These are phyloP conservation scores for Inga laurina DNA, from an alignment of 306 rosid genomes.

Conservation along the genomic window DNA sequence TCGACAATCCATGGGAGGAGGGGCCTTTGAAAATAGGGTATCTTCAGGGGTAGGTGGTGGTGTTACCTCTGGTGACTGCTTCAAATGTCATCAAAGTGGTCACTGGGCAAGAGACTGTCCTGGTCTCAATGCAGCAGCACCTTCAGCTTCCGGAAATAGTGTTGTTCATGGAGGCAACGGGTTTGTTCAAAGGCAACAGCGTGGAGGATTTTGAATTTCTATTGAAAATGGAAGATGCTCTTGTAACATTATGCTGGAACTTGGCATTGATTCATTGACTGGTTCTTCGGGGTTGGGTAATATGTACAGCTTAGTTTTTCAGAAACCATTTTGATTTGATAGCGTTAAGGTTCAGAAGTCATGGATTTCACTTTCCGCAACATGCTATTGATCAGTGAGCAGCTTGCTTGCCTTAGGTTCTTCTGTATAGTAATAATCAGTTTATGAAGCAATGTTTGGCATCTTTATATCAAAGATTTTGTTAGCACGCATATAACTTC, in stretches of 20 bases:
- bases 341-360: too few relatives aligned
- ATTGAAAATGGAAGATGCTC: neutral
- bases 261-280: too few relatives aligned
- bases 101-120: constrained; percentile 93
- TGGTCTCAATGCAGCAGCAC: constrained; percentile 35
- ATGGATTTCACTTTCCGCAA: neutral
- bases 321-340: neutral
- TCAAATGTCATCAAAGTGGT: constrained; percentile 79
- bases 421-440: neutral
- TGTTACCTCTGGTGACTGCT: constrained; percentile 60
- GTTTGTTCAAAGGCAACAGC: constrained; percentile 43
- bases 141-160: constrained; percentile 62
- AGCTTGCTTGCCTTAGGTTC: neutral
- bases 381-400: neutral
- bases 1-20: constrained; percentile 57
- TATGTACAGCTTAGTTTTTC: too few relatives aligned
- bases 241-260: neutral
- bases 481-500: neutral
- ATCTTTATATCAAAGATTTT: neutral
- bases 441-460: neutral
- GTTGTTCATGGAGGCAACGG: constrained; percentile 57
- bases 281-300: too few relatives aligned
- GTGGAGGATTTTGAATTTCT: constrained; percentile 47
- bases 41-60: constrained; percentile 41
- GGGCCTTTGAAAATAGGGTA: constrained; percentile 42